Percentiles rank a stretch among this genome's conserved stretches.
These are phyloP conservation scores for Sanghuangporus weigelae DNA, from an alignment of 1,284 basidiomycete species.

Conservation along the genomic window DNA sequence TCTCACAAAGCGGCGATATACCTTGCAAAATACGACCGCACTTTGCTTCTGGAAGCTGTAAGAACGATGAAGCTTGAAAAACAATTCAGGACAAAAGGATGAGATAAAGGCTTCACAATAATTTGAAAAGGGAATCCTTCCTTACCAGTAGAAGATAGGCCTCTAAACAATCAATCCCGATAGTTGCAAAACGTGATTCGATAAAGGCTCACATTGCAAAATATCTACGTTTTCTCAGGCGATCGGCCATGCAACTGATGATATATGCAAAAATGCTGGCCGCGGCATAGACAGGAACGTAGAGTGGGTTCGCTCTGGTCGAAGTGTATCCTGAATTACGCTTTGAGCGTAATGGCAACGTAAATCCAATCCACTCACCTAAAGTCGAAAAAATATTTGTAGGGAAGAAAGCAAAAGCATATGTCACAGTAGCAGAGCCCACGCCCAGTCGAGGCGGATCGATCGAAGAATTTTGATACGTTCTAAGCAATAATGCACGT, in stretches of 20 bases:
- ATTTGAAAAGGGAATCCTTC: not conserved
- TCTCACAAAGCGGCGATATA: slow-evolving; percentile 57
- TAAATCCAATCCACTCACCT: slow-evolving; percentile 18
- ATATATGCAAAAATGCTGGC: slow-evolving; percentile 61
- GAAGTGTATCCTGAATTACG: slow-evolving; percentile 51
- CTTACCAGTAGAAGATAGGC: slow-evolving; percentile 34
- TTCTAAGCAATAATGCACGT: slow-evolving; percentile 10
- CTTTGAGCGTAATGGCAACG: slow-evolving; percentile 1
- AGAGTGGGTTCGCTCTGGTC: slow-evolving; percentile 67
- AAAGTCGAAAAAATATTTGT: slow-evolving; percentile 65
- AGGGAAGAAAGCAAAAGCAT: slow-evolving; percentile 57
- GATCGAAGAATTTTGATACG: not conserved
- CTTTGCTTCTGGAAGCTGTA: slow-evolving; percentile 51
- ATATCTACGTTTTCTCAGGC: slow-evolving; percentile 50
- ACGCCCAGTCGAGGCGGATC: slow-evolving; percentile 22
- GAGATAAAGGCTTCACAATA: slow-evolving; percentile 38
- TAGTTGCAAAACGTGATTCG: not conserved
- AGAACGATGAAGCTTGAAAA: slow-evolving; percentile 50
- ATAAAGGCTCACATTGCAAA: slow-evolving; percentile 49
- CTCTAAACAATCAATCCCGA: slow-evolving; percentile 18
- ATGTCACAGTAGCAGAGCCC: slow-evolving; percentile 45
- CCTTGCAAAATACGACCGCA: slow-evolving; percentile 66
- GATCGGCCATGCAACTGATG: slow-evolving; percentile 59
- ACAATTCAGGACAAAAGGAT: slow-evolving; percentile 4
- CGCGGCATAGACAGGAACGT: slow-evolving; percentile 61